Conservation (phyloP, 2,329 filamentous ascomycete species). For the Triangularia verruculosa region DNA sequence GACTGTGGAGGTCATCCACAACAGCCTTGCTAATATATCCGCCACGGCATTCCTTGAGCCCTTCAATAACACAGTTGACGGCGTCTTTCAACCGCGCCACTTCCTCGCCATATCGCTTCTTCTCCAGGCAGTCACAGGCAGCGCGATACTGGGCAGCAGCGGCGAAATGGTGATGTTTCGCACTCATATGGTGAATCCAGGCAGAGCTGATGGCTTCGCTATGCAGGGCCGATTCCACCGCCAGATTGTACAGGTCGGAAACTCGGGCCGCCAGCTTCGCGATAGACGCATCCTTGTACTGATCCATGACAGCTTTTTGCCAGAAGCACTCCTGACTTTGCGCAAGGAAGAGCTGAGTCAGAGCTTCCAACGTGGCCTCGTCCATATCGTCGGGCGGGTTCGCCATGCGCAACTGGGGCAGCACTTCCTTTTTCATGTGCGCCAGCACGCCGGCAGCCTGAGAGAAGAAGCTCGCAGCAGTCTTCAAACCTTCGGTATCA, state of each 20-base stretch:
- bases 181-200: conserved; percentile 97
- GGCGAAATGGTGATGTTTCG: conserved; percentile 96
- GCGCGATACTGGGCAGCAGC: conserved; percentile 92
- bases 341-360: conserved; percentile 80
- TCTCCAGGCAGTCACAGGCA: conserved; percentile 87
- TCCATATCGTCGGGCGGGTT: conserved; percentile 96
- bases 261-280: conserved; percentile 86
- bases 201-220: conserved; percentile 87
- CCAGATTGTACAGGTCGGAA: conserved; percentile 82
- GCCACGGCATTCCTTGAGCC: conserved; percentile 72
- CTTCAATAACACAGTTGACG: conserved; percentile 77
- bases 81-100: conserved; percentile 82
- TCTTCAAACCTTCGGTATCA: conserved; percentile 78
- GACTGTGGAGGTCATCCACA: conserved; percentile 72
- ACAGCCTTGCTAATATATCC: conserved; percentile 79
- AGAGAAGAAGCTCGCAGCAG: conserved; percentile 86
- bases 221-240: conserved; percentile 81
- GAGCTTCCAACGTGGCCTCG: conserved; percentile 74
- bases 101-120: conserved; percentile 92
- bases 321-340: conserved; percentile 98
- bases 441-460: conserved; percentile 79
- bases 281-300: conserved; percentile 87
- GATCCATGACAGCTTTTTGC: conserved; percentile 94
- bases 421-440: conserved; percentile 71
- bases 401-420: conserved; percentile 77